phyloP scores from a whole-genome alignment of 2,329 filamentous ascomycete species.

The Diaporthe ilicicola region DNA sequence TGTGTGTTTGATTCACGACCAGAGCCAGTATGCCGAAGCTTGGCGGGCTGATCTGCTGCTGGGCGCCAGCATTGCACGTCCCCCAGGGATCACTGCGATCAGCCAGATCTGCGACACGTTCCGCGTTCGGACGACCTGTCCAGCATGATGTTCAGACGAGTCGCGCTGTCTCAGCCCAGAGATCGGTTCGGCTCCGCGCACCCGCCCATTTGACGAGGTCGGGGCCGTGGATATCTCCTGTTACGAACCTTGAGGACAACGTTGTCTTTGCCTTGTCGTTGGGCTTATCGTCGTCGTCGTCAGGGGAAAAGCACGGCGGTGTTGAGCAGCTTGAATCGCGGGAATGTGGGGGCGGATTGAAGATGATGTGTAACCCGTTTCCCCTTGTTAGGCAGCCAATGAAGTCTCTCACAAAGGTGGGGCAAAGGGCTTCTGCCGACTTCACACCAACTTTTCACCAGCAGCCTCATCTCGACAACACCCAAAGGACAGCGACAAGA shows the following conservation, averaged over 20 bases:
- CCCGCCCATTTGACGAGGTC: not conserved
- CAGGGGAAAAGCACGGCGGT: not conserved
- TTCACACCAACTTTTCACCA: not conserved
- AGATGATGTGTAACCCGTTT: not conserved
- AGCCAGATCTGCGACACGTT: slow-evolving; percentile 25
- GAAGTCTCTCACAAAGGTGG: not conserved
- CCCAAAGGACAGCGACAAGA: not conserved
- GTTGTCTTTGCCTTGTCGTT: not conserved
- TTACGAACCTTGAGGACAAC: not conserved
- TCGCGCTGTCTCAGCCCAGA: slow-evolving; percentile 2
- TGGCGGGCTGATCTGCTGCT: not conserved
- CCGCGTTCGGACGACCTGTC: slow-evolving; percentile 10
- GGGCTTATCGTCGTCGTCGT: not conserved
- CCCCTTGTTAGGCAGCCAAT: not conserved
- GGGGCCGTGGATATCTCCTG: not conserved
- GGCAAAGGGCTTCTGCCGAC: not conserved
- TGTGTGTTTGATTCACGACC: slow-evolving; percentile 17
- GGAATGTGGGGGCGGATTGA: slow-evolving; percentile 8
- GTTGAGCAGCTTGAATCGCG: not conserved
- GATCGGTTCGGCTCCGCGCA: slow-evolving; percentile 11
- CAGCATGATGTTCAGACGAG: slow-evolving; percentile 23
- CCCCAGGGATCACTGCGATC: slow-evolving; percentile 18
- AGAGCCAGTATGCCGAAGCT: not conserved
- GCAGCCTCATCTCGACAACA: not conserved
- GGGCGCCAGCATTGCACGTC: slow-evolving; percentile 10